Conservation (phyloP, 2,329 filamentous ascomycete genomes). For the Colletotrichum eleusines region DNA sequence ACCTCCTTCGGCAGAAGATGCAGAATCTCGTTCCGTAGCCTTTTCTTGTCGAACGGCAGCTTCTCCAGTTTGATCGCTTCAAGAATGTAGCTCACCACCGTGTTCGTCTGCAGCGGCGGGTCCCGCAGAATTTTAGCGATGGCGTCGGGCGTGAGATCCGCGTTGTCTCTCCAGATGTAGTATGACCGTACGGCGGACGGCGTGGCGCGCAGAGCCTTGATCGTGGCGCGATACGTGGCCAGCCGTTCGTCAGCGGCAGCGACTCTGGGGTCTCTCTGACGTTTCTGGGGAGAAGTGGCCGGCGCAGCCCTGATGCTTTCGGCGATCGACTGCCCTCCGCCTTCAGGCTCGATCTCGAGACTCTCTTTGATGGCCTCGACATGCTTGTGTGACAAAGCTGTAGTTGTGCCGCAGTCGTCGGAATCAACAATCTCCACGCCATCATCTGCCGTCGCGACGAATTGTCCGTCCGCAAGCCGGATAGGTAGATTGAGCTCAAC, state of each 20-base stretch:
- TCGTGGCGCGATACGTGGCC: slow-evolving; percentile 52
- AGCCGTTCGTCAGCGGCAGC: slow-evolving; percentile 57
- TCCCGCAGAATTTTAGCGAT: slow-evolving; percentile 69
- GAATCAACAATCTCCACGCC: slow-evolving; percentile 49
- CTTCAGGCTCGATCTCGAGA: slow-evolving; percentile 46
- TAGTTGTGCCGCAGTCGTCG: slow-evolving; percentile 43
- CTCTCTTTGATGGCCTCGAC: slow-evolving; percentile 40
- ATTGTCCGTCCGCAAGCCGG: slow-evolving; percentile 60
- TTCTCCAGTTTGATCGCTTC: slow-evolving; percentile 64
- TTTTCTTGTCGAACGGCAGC: slow-evolving; percentile 61
- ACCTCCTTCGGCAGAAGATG: slow-evolving; percentile 47
- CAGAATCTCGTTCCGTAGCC: slow-evolving; percentile 61
- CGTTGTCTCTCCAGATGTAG: slow-evolving; percentile 71
- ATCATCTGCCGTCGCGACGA: slow-evolving; percentile 47
- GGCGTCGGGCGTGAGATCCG: slow-evolving; percentile 59
- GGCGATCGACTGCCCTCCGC: slow-evolving; percentile 33
- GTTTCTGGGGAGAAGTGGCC: slow-evolving; percentile 23
- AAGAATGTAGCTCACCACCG: slow-evolving; percentile 71
- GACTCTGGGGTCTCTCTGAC: slow-evolving; percentile 56
- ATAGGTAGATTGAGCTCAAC: slow-evolving; percentile 77
- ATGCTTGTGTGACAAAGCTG: slow-evolving; percentile 6
- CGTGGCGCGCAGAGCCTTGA: slow-evolving; percentile 43
- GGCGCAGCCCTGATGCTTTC: slow-evolving; percentile 35
- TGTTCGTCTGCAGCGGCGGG: slow-evolving; percentile 68
- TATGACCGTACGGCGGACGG: slow-evolving; percentile 67